These are phyloP conservation scores for Fusarium sp. DNA, from an alignment of 2,329 filamentous ascomycete species.

Conservation along the genomic window DNA sequence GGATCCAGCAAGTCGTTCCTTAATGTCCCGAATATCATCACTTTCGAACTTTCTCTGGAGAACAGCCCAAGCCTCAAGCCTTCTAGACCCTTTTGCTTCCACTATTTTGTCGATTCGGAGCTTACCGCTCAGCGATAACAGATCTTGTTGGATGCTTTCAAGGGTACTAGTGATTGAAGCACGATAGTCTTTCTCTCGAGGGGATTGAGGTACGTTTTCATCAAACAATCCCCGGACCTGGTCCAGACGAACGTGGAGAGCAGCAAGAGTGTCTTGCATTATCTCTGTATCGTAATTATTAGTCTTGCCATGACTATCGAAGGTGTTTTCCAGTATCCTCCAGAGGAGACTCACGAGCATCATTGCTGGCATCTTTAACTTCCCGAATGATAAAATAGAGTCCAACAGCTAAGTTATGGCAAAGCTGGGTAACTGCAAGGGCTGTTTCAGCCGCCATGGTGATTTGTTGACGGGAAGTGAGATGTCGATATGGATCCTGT, in stretches of 20 bases:
- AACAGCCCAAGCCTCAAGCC: neutral
- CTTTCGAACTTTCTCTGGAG: neutral
- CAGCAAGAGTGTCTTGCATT: neutral
- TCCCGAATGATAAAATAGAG: neutral
- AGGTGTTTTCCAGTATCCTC: too few relatives aligned
- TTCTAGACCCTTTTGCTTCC: neutral
- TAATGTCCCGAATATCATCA: neutral
- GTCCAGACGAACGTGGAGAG: neutral
- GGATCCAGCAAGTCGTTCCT: neutral
- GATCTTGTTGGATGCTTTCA: neutral
- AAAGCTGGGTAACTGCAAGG: neutral
- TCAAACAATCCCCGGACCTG: neutral
- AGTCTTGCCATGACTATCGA: neutral
- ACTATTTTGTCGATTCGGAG: neutral
- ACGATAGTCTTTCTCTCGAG: neutral
- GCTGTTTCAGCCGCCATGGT: neutral
- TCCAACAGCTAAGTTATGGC: neutral
- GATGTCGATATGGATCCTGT: too few relatives aligned
- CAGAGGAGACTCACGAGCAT: neutral
- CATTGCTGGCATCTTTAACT: neutral
- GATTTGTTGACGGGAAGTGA: neutral
- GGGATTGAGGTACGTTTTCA: neutral
- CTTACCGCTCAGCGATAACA: neutral
- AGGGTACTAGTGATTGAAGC: neutral
- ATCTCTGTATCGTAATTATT: neutral